phyloP scores from a whole-genome alignment of 768 basidiomycete species.

The Leccinellum albellum region DNA sequence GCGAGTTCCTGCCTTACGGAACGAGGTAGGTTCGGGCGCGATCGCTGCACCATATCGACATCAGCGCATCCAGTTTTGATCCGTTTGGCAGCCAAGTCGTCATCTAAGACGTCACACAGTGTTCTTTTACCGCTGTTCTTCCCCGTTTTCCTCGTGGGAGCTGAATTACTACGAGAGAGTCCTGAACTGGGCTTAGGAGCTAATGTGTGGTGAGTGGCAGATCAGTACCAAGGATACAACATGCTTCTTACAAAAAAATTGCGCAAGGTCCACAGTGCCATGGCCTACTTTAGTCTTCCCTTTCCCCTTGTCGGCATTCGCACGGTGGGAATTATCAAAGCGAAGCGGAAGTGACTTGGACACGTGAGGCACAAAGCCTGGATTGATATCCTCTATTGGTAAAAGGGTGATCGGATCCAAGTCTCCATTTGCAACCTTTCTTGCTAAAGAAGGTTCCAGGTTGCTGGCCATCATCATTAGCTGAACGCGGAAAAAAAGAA shows the following conservation, averaged over 20 bases:
- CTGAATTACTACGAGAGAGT: slow-evolving; percentile 27
- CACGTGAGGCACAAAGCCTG: slow-evolving; percentile 52
- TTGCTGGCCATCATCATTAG: slow-evolving; percentile 42
- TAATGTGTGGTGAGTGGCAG: slow-evolving; percentile 25
- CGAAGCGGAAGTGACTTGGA: slow-evolving; percentile 41
- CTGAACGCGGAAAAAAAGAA: neutral
- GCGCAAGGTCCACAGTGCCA: slow-evolving; percentile 42
- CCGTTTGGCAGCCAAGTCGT: slow-evolving; percentile 52
- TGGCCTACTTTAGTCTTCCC: slow-evolving; percentile 36
- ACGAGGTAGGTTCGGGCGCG: slow-evolving; percentile 12
- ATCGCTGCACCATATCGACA: slow-evolving; percentile 29
- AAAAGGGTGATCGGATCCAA: slow-evolving; percentile 64
- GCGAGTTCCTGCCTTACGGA: slow-evolving; percentile 12
- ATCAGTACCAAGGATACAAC: slow-evolving; percentile 36
- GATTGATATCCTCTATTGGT: slow-evolving; percentile 79
- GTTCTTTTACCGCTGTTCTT: slow-evolving; percentile 75
- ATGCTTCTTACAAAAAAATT: slow-evolving; percentile 58
- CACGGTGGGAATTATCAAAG: slow-evolving; percentile 24
- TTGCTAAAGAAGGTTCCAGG: slow-evolving; percentile 61
- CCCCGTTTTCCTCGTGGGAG: slow-evolving; percentile 37
- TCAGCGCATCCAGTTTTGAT: slow-evolving; percentile 32
- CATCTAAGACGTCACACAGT: slow-evolving; percentile 65
- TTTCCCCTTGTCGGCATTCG: slow-evolving; percentile 41
- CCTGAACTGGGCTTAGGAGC: slow-evolving; percentile 26
- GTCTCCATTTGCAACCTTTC: slow-evolving; percentile 62